phyloP scores from a whole-genome alignment of 202 grass and related monocot genomes.

The Carex arenaria region DNA sequence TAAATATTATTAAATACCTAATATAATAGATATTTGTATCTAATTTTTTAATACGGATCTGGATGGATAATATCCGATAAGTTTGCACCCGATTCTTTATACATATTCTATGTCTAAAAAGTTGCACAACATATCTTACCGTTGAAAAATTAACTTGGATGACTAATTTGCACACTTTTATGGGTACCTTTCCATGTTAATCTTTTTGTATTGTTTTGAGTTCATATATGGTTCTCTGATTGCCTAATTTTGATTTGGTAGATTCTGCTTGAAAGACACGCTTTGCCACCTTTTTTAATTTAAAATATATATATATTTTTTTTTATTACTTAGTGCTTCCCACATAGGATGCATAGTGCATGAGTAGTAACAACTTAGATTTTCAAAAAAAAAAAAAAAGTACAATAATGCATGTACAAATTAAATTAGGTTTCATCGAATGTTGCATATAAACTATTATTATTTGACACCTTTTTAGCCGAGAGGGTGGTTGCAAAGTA shows the following conservation, averaged over 20 bases:
- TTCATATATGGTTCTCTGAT: background rate
- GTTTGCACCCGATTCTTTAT: too few species aligned
- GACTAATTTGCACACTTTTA: background rate
- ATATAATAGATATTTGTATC: too few species aligned
- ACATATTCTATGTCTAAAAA: background rate
- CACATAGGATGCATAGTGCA: background rate
- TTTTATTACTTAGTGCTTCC: too few species aligned
- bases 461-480: background rate
- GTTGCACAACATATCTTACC: background rate
- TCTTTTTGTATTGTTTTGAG: background rate
- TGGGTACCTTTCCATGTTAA: background rate
- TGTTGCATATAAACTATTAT: background rate
- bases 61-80: too few species aligned
- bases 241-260: background rate
- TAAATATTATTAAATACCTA: too few species aligned
- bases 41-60: too few species aligned
- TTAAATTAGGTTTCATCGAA: background rate
- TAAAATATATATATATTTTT: too few species aligned
- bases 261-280: background rate
- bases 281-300: background rate
- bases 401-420: background rate
- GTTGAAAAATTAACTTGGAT: background rate
- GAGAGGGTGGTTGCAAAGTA: background rate
- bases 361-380: background rate
- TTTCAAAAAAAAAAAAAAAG: background rate